These are phyloP conservation scores for Tricholoma hemisulphureum DNA, from an alignment of 768 basidiomycete species.

Conservation along the genomic window DNA sequence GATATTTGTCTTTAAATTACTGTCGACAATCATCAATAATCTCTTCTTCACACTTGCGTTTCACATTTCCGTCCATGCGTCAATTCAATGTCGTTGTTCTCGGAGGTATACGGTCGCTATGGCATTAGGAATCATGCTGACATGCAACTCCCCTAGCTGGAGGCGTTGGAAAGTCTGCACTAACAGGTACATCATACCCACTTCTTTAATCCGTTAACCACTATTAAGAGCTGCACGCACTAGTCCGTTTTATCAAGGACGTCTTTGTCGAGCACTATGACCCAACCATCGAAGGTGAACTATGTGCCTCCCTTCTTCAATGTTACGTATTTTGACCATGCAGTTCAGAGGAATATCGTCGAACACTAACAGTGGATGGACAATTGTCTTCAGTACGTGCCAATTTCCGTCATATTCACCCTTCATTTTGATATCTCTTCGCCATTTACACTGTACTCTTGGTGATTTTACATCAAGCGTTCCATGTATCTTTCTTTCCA, in stretches of 20 bases:
- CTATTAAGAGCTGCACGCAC: background rate
- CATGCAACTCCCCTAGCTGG: conserved; percentile 51
- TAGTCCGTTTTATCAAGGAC: conserved; percentile 71
- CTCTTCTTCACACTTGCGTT: background rate
- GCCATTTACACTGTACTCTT: background rate
- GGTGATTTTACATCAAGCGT: background rate
- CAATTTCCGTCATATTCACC: background rate
- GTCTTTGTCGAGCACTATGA: conserved; percentile 76
- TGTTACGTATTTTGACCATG: conserved; percentile 13
- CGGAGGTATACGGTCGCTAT: conserved; percentile 54
- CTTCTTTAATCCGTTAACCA: background rate
- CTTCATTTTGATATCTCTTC: background rate
- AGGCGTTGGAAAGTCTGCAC: conserved; percentile 85
- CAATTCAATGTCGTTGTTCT: conserved; percentile 78
- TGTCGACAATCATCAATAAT: background rate
- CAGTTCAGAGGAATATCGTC: conserved; percentile 66
- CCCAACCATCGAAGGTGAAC: conserved; percentile 79
- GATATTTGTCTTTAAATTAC: background rate
- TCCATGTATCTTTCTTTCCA: conserved; percentile 1
- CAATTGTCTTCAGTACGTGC: conserved; percentile 55
- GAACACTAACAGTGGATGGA: conserved; percentile 64
- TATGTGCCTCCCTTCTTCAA: background rate
- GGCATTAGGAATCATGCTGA: conserved; percentile 7
- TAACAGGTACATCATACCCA: conserved; percentile 49
- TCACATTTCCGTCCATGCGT: conserved; percentile 42